Base-by-base conservation (phyloP, 2,329 filamentous ascomycete species). In the Pyrenophora teres region DNA sequence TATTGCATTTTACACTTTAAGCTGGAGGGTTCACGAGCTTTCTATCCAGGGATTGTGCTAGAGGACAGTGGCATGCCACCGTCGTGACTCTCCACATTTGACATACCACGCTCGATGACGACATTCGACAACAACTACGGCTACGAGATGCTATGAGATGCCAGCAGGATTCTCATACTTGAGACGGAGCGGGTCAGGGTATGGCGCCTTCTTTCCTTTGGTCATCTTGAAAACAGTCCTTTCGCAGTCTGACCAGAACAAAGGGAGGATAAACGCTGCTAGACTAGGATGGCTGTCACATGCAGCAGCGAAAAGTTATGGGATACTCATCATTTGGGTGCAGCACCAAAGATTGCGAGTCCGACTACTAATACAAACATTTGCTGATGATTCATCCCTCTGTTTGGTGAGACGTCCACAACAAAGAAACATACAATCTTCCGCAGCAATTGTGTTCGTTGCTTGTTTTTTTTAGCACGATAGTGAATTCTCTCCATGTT, bases 231-330 rank as follows among this genome's bases (percentile, higher is more conserved):
- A 4, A 2, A 41, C 36, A 10, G 9, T 27, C 18, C 10, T 46
- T 12, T 18, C n/a, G 15, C 3, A 30, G 40, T 56, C 54, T 58
- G 37, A 58, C 52, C 23, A 9, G n/a, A 33, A 39, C 49, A 58
- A 42, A 50, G 15, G 32, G 38, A 50, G 21, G 9, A 16, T 10
- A 2, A n/a, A 10, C 10, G 10, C 10, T 12, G 12, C 23, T 7
- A 9, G 13, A 2, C 8, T 38, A 27, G 31, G 8, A 25, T 2
- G 6, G 23, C 23, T 25, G 23, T 25, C 8, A 25, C 8, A 6
- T 1, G 23, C 23, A 25, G 23, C 7, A 6, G 2, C 4, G 23
- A 25, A 25, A 25, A 2, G 23, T 25, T 9, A 25, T 25, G 6
- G 8, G 6, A 9, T 5, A 25, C 6, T 9, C 23, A 25, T 25